phyloP scores from a whole-genome alignment of 306 rosid species.

The Malus orientalis region DNA sequence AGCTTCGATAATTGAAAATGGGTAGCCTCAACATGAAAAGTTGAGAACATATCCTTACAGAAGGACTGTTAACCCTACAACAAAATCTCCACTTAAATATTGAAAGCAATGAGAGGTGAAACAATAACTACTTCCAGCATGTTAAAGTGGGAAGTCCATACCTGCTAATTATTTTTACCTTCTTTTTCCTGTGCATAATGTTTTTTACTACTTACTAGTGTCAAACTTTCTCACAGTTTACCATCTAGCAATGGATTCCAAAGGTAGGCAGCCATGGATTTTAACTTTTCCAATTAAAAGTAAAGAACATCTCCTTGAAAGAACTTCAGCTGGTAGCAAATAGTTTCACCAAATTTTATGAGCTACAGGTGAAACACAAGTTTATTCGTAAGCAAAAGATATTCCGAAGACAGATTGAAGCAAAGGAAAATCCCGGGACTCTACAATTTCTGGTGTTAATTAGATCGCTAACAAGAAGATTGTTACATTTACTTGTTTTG shows the following conservation, averaged over 20 bases:
- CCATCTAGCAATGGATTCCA: neutral
- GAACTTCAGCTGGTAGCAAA: neutral
- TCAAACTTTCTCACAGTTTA: neutral
- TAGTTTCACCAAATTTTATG: neutral
- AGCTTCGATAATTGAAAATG: too few species aligned
- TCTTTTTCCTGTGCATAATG: neutral
- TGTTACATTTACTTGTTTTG: constrained; percentile 4
- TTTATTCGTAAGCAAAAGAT: neutral
- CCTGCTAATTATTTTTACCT: neutral
- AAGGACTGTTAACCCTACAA: too few species aligned
- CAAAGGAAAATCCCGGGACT: neutral
- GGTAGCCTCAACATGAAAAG: too few species aligned
- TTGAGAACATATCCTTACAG: too few species aligned
- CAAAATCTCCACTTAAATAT: too few species aligned
- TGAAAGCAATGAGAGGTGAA: too few species aligned
- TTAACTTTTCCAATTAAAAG: neutral
- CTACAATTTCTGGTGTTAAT: constrained; percentile 2
- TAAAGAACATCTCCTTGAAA: neutral
- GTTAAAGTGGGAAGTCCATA: neutral
- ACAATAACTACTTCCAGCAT: too few species aligned
- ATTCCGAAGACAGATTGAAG: neutral
- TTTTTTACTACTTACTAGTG: neutral
- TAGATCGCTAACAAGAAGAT: constrained; percentile 10
- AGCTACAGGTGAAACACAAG: too few species aligned
- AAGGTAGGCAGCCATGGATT: neutral